These are phyloP conservation scores for Tardiomyces blankii DNA, from an alignment of 1,139 yeast genomes.

Conservation along the genomic window DNA sequence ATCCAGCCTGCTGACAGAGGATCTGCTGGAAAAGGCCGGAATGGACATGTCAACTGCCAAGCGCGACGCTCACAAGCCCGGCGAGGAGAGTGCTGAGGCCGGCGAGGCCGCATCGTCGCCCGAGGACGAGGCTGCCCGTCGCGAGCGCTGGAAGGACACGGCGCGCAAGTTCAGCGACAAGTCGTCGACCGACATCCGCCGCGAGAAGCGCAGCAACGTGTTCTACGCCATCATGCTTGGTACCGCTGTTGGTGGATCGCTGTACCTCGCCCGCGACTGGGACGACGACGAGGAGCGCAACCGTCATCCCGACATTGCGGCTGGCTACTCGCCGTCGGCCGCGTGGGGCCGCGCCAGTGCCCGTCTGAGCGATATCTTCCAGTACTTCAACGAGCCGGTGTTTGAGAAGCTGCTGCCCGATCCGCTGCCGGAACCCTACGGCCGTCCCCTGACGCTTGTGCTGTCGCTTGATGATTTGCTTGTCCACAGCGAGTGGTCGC, in stretches of 20 bases:
- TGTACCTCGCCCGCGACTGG: conserved; percentile 79
- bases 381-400: conserved; percentile 87
- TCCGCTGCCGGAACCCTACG: conserved; percentile 84
- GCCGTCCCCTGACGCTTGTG: conserved; percentile 86
- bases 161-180: conserved; percentile 34
- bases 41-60: conserved; percentile 33
- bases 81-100: conserved; percentile 12
- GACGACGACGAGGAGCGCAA: conserved; percentile 64
- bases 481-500: conserved; percentile 87
- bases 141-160: conserved; percentile 25
- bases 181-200: conserved; percentile 56
- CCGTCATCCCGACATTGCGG: conserved; percentile 39
- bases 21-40: conserved; percentile 74
- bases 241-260: conserved; percentile 51
- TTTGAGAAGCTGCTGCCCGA: conserved; percentile 88
- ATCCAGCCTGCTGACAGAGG: conserved; percentile 65
- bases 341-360: conserved; percentile 51
- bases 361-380: conserved; percentile 65
- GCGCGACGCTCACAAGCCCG: conserved; percentile 36
- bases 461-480: conserved; percentile 81
- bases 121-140: conserved; percentile 14
- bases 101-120: conserved; percentile 11
- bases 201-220: conserved; percentile 29
- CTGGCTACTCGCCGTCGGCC: conserved; percentile 48
- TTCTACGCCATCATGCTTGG: conserved; percentile 40